These are phyloP conservation scores for Populus ilicifolia DNA, from an alignment of 345 rosid species.

Conservation along the genomic window DNA sequence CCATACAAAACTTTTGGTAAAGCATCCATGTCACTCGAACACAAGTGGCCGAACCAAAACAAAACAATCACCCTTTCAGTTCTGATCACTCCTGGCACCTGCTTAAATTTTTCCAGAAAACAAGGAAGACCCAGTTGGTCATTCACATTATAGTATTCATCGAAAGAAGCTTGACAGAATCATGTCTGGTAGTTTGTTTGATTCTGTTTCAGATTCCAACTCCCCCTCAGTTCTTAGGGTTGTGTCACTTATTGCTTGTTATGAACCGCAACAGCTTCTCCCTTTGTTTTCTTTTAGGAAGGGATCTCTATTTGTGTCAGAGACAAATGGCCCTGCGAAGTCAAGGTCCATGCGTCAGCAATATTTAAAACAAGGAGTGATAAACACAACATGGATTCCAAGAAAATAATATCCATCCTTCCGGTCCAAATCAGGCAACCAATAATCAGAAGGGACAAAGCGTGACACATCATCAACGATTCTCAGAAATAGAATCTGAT, in stretches of 20 bases:
- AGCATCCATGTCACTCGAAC: slow-evolving; percentile 28
- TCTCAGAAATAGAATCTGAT: slow-evolving; percentile 15
- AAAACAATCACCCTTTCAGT: background rate
- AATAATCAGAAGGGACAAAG: slow-evolving; percentile 37
- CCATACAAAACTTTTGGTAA: slow-evolving; percentile 33
- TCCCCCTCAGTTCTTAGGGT: slow-evolving; percentile 14
- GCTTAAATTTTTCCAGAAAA: background rate
- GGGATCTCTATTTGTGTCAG: slow-evolving; percentile 11
- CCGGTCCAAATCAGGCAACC: slow-evolving; percentile 31
- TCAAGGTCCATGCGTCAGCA: slow-evolving; percentile 28
- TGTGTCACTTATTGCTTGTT: slow-evolving; percentile 24
- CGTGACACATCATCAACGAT: slow-evolving; percentile 23
- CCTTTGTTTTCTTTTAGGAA: slow-evolving; percentile 15
- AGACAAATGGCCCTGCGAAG: slow-evolving; percentile 12
- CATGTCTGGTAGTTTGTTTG: slow-evolving; percentile 18
- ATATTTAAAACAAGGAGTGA: background rate
- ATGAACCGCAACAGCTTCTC: slow-evolving; percentile 18
- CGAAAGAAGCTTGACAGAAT: slow-evolving; percentile 20
- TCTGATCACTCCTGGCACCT: background rate
- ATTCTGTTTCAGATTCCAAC: slow-evolving; percentile 28
- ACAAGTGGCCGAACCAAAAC: background rate
- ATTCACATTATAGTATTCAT: slow-evolving; percentile 28
- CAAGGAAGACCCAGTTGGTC: slow-evolving; percentile 12
- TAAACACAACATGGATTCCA: background rate
- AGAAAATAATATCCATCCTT: slow-evolving; percentile 2